Evolutionary conservation across 1,139 yeast genomes (phyloP), one percentile per base, ranked within the genome.

Genomic region (Komagataea norvegica): DNA sequence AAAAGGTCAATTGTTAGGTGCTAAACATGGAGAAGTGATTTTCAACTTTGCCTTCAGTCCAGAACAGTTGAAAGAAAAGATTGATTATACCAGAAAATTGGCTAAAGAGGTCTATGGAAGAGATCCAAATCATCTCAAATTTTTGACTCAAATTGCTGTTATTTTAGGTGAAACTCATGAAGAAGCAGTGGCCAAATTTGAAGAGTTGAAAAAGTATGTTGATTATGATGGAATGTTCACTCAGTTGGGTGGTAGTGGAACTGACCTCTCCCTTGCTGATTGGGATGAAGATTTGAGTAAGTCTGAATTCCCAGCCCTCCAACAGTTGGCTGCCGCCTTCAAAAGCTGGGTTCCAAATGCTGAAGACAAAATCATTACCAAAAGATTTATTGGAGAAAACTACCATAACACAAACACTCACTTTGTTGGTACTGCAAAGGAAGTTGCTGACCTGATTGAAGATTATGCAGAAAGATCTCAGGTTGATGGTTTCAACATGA

Each of bases 181-280:
- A 36, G 60, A 51, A 24, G 64, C 63, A 4, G 38, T 41, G 15
- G 48, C 43, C 2, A 62, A 62, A 39, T 60, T 47, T 36, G 43
- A 52, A 28, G 60, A 57, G 9, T 50, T 41, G 23, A 52, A 54
- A 36, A 43, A 43, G 11, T 60, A 55, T 40, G 62, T 62, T 8
- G 67, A 62, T 43, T 26, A 55, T 14, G 67, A 62, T 37, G 67
- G 67, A 9, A 63, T 63, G n/a, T 64, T 59, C 37, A 67, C 66
- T 1, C 49, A 62, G 24, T 60, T 64, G 39, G 64, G 64, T 18
- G 59, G 62, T 57, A 48, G 57, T 4, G 63, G 63, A 3, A 48
- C 56, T 11, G 62, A 59, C 29, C 42, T 59, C 22, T 48, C 53
- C 29, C 45, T 51, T 22, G 55, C 48, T 34, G 53, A 35, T 8